A percentile compares a stretch with the other conserved stretches of the same genome.
Evolutionary conservation across 2,329 filamentous ascomycete species (phyloP).

Genomic region (Aspergillus felis): DNA sequence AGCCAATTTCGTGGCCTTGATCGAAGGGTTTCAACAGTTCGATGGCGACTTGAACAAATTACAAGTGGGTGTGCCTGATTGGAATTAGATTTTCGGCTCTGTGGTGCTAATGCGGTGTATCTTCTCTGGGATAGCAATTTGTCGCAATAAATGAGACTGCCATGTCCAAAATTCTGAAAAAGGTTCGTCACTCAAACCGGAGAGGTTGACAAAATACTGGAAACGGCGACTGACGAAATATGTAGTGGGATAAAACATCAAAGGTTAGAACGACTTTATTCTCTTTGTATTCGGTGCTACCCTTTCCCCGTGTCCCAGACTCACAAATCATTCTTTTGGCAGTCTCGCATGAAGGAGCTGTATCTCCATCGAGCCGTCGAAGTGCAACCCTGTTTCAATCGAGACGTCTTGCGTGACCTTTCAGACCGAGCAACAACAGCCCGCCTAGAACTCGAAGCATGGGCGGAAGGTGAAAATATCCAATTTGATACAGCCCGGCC

Average conservation of each 20-base stretch:
- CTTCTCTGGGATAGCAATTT: conserved; percentile 64
- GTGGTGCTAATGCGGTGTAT: conserved; percentile 6
- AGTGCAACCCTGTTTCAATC: conserved; percentile 97
- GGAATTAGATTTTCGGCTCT: not conserved
- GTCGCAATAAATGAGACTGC: conserved; percentile 97
- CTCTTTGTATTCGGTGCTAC: not conserved
- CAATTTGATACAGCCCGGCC: conserved; percentile 62
- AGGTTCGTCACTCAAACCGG: conserved; percentile 49
- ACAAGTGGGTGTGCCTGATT: conserved; percentile 47
- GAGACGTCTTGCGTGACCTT: conserved; percentile 91
- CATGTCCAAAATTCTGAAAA: conserved; percentile 98
- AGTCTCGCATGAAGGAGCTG: conserved; percentile 94
- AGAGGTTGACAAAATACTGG: conserved; percentile 9
- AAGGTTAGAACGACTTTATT: conserved; percentile 55
- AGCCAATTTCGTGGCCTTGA: conserved; percentile 87
- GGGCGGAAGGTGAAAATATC: conserved; percentile 94
- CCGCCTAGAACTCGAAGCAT: conserved; percentile 87
- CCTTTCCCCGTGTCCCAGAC: conserved; percentile 7
- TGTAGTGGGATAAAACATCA: conserved; percentile 94
- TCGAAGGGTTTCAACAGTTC: conserved; percentile 97
- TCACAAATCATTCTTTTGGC: conserved; percentile 29
- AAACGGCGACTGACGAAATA: conserved; percentile 15
- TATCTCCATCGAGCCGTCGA: conserved; percentile 95
- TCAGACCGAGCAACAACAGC: conserved; percentile 98
- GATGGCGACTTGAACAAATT: conserved; percentile 95